Percentiles rank a stretch among this genome's conserved stretches.
These are phyloP conservation scores for Paecilomyces niveus DNA, from an alignment of 2,329 filamentous ascomycete genomes.

Conservation along the genomic window DNA sequence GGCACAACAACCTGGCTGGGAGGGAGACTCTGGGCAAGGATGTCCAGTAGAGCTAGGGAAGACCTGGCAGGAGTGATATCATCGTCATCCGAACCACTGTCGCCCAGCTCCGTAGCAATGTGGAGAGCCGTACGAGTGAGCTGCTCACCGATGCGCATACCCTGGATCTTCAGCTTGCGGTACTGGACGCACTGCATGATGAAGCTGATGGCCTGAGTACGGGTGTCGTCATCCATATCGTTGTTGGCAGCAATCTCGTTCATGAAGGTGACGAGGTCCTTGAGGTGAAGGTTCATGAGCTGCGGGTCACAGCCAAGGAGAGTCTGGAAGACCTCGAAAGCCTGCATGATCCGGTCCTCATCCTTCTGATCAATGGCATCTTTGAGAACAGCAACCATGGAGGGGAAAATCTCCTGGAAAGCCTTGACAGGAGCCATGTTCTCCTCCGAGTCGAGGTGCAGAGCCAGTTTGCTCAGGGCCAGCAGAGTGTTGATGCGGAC, in stretches of 20 bases:
- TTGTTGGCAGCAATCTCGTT: slow-evolving; percentile 74
- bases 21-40: slow-evolving; percentile 79
- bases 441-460: slow-evolving; percentile 83
- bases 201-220: slow-evolving; percentile 87
- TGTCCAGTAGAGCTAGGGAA: slow-evolving; percentile 80
- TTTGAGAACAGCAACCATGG: slow-evolving; percentile 87
- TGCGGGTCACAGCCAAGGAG: slow-evolving; percentile 84
- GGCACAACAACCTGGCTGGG: slow-evolving; percentile 92
- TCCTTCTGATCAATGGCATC: slow-evolving; percentile 70
- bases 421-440: slow-evolving; percentile 64
- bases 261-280: slow-evolving; percentile 89
- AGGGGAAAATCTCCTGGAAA: slow-evolving; percentile 74
- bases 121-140: slow-evolving; percentile 82
- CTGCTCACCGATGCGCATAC: slow-evolving; percentile 75
- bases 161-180: slow-evolving; percentile 92
- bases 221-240: slow-evolving; percentile 72
- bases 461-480: slow-evolving; percentile 77
- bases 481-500: slow-evolving; percentile 93
- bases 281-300: slow-evolving; percentile 76
- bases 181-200: slow-evolving; percentile 87
- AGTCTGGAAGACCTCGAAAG: slow-evolving; percentile 96
- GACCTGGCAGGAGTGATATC: slow-evolving; percentile 79
- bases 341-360: slow-evolving; percentile 80
- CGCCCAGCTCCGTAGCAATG: slow-evolving; percentile 82
- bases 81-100: slow-evolving; percentile 62